Percentiles rank a stretch among this genome's conserved stretches.
phyloP scores from a whole-genome alignment of 1,284 basidiomycete genomes.

The Xerocomus cyaneibrunnescens region DNA sequence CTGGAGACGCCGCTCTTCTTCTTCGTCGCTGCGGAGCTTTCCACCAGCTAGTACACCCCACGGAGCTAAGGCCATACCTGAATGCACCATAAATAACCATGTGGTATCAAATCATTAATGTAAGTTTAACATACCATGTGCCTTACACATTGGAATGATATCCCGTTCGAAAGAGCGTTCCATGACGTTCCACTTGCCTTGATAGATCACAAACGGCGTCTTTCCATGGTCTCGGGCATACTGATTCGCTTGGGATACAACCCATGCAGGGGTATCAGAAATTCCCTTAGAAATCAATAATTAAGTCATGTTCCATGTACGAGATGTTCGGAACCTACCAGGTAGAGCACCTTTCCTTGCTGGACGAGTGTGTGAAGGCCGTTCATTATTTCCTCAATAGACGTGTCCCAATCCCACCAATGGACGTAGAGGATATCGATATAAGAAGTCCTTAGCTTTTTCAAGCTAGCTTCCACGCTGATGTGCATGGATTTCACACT shows the following conservation, averaged over 20 bases:
- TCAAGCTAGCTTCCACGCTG: slow-evolving; percentile 38
- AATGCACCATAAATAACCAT: not conserved
- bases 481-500: slow-evolving; percentile 34
- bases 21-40: slow-evolving; percentile 37
- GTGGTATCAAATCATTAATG: no score
- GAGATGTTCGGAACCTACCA: slow-evolving; percentile 26
- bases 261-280: slow-evolving; percentile 52
- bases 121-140: slow-evolving; percentile 33
- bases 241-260: slow-evolving; percentile 52
- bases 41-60: slow-evolving; percentile 42
- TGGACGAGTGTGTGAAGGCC: slow-evolving; percentile 43
- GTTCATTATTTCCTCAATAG: slow-evolving; percentile 49
- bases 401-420: slow-evolving; percentile 37
- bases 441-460: slow-evolving; percentile 47
- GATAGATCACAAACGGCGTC: slow-evolving; percentile 57
- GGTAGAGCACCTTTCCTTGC: slow-evolving; percentile 47
- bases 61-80: slow-evolving; percentile 32
- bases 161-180: slow-evolving; percentile 56
- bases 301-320: no score
- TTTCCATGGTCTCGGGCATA: slow-evolving; percentile 49
- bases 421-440: slow-evolving; percentile 39
- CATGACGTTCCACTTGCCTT: slow-evolving; percentile 53
- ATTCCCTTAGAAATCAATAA: slow-evolving; percentile 25
- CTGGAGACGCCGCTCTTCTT: slow-evolving; percentile 30
- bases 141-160: slow-evolving; percentile 56